Evolutionary conservation across 78 protist species (phyloP), one percentile per base, ranked within the genome.

Genomic region (Acrasis kona): DNA sequence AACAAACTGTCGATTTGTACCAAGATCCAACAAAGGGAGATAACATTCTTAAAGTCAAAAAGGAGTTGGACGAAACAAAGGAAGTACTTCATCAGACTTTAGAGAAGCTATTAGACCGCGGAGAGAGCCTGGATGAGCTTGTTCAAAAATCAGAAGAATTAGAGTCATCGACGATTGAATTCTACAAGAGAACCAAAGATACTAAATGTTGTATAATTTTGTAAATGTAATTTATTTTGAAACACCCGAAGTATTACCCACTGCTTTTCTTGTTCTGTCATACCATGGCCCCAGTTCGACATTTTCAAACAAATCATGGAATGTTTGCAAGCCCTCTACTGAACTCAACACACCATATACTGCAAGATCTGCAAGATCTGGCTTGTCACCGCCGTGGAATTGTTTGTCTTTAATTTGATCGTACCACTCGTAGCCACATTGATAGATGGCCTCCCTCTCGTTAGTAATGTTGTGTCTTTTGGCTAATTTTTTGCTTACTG

Each of bases 31-130:
- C 2, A n/a, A 27, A 65, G 65, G 84, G 77, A 5, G 84, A 81
- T 70, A 12, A 35, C 28, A 8, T 81, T 27, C 1, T 4, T 12
- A 2, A 1, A 12, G 50, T 81, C 7, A 57, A 81, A 72, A n/a
- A 30, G 39, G 81, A 75, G 8, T 69, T 81, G 1, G 84, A 81
- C 65, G 84, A 81, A 61, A 81, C 84, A 27, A 81, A 75, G 38
- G 5, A 36, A 0, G 64, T 81, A 5, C 10, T 81, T 32, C 7
- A 5, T n/a, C 2, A 65, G 34, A 36, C 9, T 41, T 31, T 76
- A 3, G 80, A 76, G 2, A 9, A 2, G 5, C 5, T 65, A 28
- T 34, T 76, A 40, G 29, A 57, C 40, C n/a, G 80, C 2, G 80
- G 80, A 1, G 74, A 76, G 50, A 65, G 65, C 8, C 3, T 76